Evolutionary conservation across 768 basidiomycete species (phyloP).

Genomic region (Lactifluus piperatus): DNA sequence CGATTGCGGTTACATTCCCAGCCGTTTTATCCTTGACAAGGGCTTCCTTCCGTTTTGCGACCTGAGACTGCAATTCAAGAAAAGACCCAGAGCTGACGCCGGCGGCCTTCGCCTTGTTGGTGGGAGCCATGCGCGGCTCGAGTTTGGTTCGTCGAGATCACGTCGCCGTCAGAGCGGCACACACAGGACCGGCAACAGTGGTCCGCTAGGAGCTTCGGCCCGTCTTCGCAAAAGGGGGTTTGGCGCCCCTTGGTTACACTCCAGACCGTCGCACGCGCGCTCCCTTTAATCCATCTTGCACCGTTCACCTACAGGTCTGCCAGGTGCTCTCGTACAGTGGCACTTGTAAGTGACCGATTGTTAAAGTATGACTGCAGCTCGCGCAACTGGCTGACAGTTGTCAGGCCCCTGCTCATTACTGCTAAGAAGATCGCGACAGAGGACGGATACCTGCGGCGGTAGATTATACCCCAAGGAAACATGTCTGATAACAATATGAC

Average conservation of each 20-base stretch:
- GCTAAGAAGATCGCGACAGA: not conserved
- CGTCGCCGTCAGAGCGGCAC: not conserved
- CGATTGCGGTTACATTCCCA: slow-evolving; percentile 42
- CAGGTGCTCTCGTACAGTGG: not conserved
- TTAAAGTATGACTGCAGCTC: not conserved
- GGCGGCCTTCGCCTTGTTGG: slow-evolving; percentile 54
- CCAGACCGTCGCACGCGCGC: no score
- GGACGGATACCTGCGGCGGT: not conserved
- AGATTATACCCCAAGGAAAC: not conserved
- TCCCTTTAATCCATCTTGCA: not conserved
- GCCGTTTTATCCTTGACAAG: slow-evolving; percentile 55
- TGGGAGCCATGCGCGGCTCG: slow-evolving; percentile 33
- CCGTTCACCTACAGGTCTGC: not conserved
- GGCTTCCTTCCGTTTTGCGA: slow-evolving; percentile 48
- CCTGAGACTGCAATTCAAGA: slow-evolving; percentile 66
- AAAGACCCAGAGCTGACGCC: slow-evolving; percentile 69
- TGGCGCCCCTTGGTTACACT: no score
- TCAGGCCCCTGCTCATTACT: not conserved
- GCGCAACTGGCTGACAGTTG: not conserved
- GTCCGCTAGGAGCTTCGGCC: not conserved
- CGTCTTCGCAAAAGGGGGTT: not conserved
- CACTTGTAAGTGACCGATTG: not conserved
- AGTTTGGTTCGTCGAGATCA: not conserved
- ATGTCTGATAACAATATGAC: slow-evolving; percentile 7
- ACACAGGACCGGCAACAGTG: not conserved